A percentile compares a stretch with the other conserved stretches of the same genome.
Conservation (phyloP, 108 stramenopile genomes). For the Nitzschia putrida region DNA sequence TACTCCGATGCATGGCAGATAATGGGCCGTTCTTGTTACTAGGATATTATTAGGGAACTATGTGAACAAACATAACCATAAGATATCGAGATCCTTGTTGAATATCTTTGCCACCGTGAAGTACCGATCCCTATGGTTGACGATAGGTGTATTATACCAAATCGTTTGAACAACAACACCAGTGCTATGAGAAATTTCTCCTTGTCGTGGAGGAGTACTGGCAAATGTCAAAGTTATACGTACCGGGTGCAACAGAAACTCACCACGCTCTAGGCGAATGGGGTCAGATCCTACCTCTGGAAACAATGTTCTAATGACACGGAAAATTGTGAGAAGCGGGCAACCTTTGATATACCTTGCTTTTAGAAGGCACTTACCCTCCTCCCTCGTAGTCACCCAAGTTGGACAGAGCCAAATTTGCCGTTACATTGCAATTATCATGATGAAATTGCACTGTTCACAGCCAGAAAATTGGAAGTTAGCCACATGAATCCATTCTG, state of each 20-base stretch:
- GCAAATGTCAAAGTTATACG: not conserved
- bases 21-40: not conserved
- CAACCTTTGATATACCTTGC: not conserved
- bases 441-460: slow-evolving; percentile 69
- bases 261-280: slow-evolving; percentile 65
- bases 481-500: too few relatives aligned
- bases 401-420: slow-evolving; percentile 65
- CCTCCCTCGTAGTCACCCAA: slow-evolving; percentile 60
- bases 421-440: slow-evolving; percentile 76
- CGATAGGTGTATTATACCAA: slow-evolving; percentile 29
- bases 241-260: slow-evolving; percentile 76
- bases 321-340: too few relatives aligned
- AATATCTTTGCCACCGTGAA: slow-evolving; percentile 72
- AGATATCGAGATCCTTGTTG: slow-evolving; percentile 64
- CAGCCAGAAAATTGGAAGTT: too few relatives aligned
- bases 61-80: slow-evolving; percentile 72
- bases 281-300: slow-evolving; percentile 49
- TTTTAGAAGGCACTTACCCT: slow-evolving; percentile 43
- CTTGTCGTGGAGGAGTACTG: too few relatives aligned
- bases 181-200: not conserved
- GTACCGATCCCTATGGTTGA: slow-evolving; percentile 46
- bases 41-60: slow-evolving; percentile 6
- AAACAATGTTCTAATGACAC: slow-evolving; percentile 48
- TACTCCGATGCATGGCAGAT: not conserved
- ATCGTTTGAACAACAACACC: not conserved